Base-by-base conservation (phyloP, 2,329 filamentous ascomycete species). In the Calonectria pseudoturangicola region DNA sequence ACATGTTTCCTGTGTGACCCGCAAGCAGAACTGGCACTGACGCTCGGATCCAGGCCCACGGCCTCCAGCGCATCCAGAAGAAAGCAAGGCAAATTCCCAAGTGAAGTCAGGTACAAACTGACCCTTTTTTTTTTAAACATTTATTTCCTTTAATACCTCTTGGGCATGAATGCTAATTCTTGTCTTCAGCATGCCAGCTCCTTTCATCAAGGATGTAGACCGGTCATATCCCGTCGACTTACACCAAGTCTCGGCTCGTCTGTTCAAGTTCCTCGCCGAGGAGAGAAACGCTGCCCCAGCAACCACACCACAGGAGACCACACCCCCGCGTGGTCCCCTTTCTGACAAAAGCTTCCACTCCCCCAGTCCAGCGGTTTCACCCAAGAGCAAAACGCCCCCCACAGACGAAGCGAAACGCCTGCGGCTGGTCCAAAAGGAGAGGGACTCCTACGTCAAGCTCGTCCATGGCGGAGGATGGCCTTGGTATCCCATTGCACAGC, bases 401-500 rank as follows among this genome's bases (percentile, higher is more conserved):
- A 43, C 33, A 6, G 21, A 30, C 21, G 63, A 66, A 54, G 12
- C 25, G 33, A 39, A 28, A 10, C 45, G 27, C 39, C 16, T 18
- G n/a, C 30, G 13, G 6, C 21, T 43, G 4, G 18, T 58, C 3
- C 21, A 36, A 8, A 65, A 43, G 15, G 77, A 79, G 50, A 76
- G n/a, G 30, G 28, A 10, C 2, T 73, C 70, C 18, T 58, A 73
- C 21, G 60, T 65, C 25, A 45, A 68, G 25, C 72, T 79, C 25
- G 15, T 71, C 13, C 56, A 68, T 9, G 69, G 68, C 33, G 77
- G 77, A n/a, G 77, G 74, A 6, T 77, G 75, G 3, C 76, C 77
- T 8, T 78, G 75, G 73, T 79, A 78, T 41, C 43, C 66, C 12
- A 66, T 74, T 21, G 58, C 60, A 10, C 74, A 67, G 27, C 63